phyloP scores from a whole-genome alignment of 495 filamentous ascomycete genomes.

The Xylaria intraflava region DNA sequence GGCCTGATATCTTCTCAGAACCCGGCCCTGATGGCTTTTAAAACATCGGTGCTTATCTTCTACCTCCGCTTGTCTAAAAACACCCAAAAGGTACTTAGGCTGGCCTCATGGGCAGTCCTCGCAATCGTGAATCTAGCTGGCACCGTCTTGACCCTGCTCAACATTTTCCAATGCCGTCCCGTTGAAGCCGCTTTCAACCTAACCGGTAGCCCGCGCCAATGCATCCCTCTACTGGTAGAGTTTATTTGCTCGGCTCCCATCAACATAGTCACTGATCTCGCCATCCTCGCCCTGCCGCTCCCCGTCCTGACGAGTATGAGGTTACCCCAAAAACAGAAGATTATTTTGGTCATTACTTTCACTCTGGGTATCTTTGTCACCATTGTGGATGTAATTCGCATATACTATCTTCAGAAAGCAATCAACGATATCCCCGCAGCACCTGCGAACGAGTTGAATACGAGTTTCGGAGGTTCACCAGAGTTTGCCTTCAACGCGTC shows the following conservation, averaged over 20 bases:
- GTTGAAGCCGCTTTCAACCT: conserved; percentile 54
- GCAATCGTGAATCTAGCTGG: conserved; percentile 72
- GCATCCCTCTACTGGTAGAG: conserved; percentile 70
- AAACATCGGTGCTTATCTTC: conserved; percentile 87
- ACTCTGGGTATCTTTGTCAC: conserved; percentile 78
- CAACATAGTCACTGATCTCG: conserved; percentile 80
- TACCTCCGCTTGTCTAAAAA: conserved; percentile 73
- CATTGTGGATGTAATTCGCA: conserved; percentile 79
- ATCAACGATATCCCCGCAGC: conserved; percentile 26
- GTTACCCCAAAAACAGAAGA: conserved; percentile 75
- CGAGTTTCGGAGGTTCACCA: conserved; percentile 30
- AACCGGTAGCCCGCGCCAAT: conserved; percentile 40
- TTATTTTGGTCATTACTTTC: conserved; percentile 76
- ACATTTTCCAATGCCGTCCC: conserved; percentile 84
- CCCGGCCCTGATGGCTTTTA: conserved; percentile 79
- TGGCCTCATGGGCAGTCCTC: conserved; percentile 63
- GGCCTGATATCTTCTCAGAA: conserved; percentile 51
- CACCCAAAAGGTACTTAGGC: conserved; percentile 60
- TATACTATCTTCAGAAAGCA: conserved; percentile 82
- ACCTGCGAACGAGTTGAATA: conserved; percentile 18
- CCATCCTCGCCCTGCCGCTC: conserved; percentile 76
- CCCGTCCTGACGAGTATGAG: conserved; percentile 82
- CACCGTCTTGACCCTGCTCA: conserved; percentile 71
- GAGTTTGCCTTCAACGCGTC: conserved; percentile 66
- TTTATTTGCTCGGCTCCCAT: conserved; percentile 79